phyloP scores from a whole-genome alignment of 768 basidiomycete species.

The Stropharia rugosoannulata region DNA sequence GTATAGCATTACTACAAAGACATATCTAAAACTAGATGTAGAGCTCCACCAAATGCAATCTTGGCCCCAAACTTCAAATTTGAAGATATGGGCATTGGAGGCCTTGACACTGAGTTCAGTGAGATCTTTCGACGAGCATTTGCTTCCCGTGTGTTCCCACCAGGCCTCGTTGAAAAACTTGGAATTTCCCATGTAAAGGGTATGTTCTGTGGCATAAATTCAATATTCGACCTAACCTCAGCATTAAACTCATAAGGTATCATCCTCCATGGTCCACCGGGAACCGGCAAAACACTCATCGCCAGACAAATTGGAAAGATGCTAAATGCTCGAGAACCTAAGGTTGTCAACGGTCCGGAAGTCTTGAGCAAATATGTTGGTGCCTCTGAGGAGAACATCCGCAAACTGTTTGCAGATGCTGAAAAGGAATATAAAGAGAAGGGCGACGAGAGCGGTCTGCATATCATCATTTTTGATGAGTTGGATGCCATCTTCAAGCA shows the following conservation, averaged over 20 bases:
- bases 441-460: conserved; percentile 93
- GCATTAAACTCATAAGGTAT: conserved; percentile 56
- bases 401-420: conserved; percentile 97
- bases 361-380: conserved; percentile 97
- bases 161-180: conserved; percentile 93
- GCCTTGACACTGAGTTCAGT: conserved; percentile 91
- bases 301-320: conserved; percentile 99
- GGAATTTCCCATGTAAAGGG: conserved; percentile 99
- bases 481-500: conserved; percentile 99
- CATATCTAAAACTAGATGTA: conserved; percentile 24
- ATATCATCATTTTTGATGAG: conserved; percentile 99
- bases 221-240: background rate
- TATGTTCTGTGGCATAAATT: conserved; percentile 24
- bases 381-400: conserved; percentile 95
- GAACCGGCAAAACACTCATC: conserved; percentile 97
- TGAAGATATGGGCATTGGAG: conserved; percentile 99
- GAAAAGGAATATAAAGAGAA: conserved; percentile 99
- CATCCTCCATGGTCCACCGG: conserved; percentile 92
- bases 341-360: conserved; percentile 98
- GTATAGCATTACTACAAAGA: background rate
- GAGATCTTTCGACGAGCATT: conserved; percentile 99
- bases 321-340: conserved; percentile 97
- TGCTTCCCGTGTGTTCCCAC: conserved; percentile 97
- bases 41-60: conserved; percentile 91
- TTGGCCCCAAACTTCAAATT: conserved; percentile 99